These are phyloP conservation scores for Dendrobium nobile DNA, from an alignment of 106 monocot genomes.

Conservation along the genomic window DNA sequence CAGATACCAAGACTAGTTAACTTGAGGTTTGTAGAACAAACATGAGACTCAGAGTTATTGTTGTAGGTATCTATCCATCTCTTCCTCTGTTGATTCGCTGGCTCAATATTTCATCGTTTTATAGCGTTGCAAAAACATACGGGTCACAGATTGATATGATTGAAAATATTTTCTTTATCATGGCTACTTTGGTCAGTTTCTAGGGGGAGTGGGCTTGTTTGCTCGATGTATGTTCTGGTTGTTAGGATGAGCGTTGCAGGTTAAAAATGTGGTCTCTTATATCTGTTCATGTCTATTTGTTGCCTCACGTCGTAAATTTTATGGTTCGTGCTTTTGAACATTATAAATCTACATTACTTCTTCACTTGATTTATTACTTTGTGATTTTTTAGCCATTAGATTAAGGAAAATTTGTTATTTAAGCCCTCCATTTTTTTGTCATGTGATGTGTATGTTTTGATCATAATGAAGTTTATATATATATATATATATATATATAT, in stretches of 20 bases:
- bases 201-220: no score
- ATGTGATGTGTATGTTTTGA: neutral
- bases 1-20: conserved; percentile 64
- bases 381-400: neutral
- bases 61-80: neutral
- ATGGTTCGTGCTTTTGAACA: neutral
- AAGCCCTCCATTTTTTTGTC: neutral
- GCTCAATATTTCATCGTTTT: neutral
- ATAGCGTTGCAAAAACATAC: neutral
- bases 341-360: neutral
- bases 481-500: no score
- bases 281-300: neutral
- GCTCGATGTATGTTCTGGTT: no score
- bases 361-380: conserved; percentile 3
- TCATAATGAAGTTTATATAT: neutral
- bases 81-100: neutral
- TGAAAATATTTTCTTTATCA: neutral
- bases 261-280: neutral
- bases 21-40: neutral
- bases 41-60: neutral
- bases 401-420: neutral
- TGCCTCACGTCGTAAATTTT: neutral
- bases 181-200: neutral
- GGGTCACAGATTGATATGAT: neutral
- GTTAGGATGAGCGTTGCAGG: neutral